These are phyloP conservation scores for Karstenula rhodostoma DNA, from an alignment of 2,329 filamentous ascomycete species.

Conservation along the genomic window DNA sequence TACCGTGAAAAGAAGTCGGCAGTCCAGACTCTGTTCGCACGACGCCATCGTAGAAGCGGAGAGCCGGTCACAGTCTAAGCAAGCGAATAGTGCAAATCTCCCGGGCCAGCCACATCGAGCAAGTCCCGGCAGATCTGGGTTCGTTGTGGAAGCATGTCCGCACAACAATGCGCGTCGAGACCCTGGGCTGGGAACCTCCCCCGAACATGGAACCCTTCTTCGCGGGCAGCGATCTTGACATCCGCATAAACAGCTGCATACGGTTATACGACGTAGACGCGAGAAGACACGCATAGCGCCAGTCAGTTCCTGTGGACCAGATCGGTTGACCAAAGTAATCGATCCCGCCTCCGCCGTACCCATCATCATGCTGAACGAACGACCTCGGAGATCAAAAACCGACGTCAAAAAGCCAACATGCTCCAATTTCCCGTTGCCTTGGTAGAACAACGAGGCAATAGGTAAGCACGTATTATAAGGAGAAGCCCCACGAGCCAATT, in stretches of 20 bases:
- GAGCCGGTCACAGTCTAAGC: background rate
- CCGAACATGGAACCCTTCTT: background rate
- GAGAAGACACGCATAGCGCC: background rate
- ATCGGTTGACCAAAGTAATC: background rate
- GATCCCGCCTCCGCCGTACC: background rate
- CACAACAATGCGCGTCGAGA: background rate
- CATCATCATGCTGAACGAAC: too few species aligned
- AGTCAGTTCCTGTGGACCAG: background rate
- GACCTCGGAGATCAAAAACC: too few species aligned
- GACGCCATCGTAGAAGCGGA: background rate
- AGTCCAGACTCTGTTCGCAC: background rate
- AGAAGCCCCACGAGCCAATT: too few species aligned
- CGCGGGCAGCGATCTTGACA: background rate
- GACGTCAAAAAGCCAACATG: too few species aligned
- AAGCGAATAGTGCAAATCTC: constrained; percentile 1
- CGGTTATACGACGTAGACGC: background rate
- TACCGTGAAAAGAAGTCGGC: background rate
- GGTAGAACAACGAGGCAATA: too few species aligned
- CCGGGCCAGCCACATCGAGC: background rate
- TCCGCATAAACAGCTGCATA: background rate
- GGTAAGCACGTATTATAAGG: too few species aligned
- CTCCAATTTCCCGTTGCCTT: too few species aligned
- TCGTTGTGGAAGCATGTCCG: background rate
- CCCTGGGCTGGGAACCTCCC: background rate
- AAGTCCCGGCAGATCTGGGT: background rate